A percentile compares a stretch with the other conserved stretches of the same genome.
phyloP scores from a whole-genome alignment of 257 asterid species.

The Henckelia pumila region DNA sequence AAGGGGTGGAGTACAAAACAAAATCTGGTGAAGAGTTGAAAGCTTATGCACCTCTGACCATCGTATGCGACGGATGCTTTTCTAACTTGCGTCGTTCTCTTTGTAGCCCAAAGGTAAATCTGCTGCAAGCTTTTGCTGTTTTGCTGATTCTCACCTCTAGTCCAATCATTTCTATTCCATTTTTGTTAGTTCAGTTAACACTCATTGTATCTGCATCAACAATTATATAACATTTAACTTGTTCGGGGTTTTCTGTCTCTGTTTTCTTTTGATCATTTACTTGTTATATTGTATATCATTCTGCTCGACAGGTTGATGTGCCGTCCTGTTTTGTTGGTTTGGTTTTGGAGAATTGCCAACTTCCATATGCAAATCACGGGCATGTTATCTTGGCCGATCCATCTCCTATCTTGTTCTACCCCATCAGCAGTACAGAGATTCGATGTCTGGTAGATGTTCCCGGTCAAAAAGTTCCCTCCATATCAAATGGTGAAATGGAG shows the following conservation, averaged over 20 bases:
- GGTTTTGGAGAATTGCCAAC: slow-evolving; percentile 42
- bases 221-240: neutral
- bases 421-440: slow-evolving; percentile 46
- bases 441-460: slow-evolving; percentile 53
- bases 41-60: slow-evolving; percentile 39
- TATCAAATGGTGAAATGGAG: slow-evolving; percentile 45
- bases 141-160: neutral
- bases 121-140: neutral
- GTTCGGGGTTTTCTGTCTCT: neutral
- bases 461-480: slow-evolving; percentile 49
- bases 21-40: slow-evolving; percentile 36
- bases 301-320: slow-evolving; percentile 39
- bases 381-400: slow-evolving; percentile 52
- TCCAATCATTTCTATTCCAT: neutral
- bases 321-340: slow-evolving; percentile 50
- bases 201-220: neutral
- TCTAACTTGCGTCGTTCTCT: slow-evolving; percentile 45
- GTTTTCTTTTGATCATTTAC: neutral
- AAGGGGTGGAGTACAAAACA: slow-evolving; percentile 38
- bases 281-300: neutral
- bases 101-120: slow-evolving; percentile 36
- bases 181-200: neutral
- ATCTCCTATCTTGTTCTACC: slow-evolving; percentile 48
- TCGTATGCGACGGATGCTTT: slow-evolving; percentile 46
- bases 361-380: slow-evolving; percentile 41